Evolutionary conservation across 2,329 filamentous ascomycete species (phyloP).

Genomic region (Paraconiothyrium sp.): DNA sequence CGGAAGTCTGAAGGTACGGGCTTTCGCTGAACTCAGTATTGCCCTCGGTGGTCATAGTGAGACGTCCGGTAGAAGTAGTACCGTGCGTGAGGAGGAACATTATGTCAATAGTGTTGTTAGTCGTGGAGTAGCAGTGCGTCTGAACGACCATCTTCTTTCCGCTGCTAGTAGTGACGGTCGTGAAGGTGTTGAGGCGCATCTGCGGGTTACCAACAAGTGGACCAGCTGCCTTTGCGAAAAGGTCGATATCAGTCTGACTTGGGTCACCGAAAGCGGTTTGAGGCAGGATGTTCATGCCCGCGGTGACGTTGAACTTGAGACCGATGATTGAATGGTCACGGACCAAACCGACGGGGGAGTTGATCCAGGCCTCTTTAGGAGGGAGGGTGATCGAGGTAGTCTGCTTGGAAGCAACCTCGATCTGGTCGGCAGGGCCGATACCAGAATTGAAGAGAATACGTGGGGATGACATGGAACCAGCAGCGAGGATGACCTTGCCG

Average conservation of each 20-base stretch:
- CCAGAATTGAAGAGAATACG: constrained; percentile 37
- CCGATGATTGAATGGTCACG: constrained; percentile 34
- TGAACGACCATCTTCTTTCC: constrained; percentile 42
- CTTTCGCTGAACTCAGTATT: constrained; percentile 54
- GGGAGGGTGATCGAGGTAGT: constrained; percentile 26
- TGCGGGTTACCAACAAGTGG: constrained; percentile 51
- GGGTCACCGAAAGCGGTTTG: constrained; percentile 24
- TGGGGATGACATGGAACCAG: constrained; percentile 35
- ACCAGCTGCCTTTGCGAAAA: constrained; percentile 39
- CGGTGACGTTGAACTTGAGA: constrained; percentile 25
- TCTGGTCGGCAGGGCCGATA: constrained; percentile 37
- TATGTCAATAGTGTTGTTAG: constrained; percentile 27
- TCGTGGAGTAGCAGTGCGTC: constrained; percentile 52
- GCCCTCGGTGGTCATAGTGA: constrained; percentile 34
- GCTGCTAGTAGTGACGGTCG: constrained; percentile 48
- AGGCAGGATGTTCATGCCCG: constrained; percentile 22
- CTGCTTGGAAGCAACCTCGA: constrained; percentile 30
- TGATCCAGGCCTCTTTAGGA: constrained; percentile 29
- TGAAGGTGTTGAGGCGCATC: constrained; percentile 57
- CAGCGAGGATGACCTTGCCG: constrained; percentile 38
- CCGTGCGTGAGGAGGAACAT: constrained; percentile 30
- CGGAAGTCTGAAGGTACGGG: constrained; percentile 60
- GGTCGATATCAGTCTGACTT: constrained; percentile 21
- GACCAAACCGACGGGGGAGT: constrained; percentile 39
- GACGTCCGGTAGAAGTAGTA: constrained; percentile 28